Evolutionary conservation across 345 rosid genomes (phyloP).

Genomic region (Salix koriyanagi): DNA sequence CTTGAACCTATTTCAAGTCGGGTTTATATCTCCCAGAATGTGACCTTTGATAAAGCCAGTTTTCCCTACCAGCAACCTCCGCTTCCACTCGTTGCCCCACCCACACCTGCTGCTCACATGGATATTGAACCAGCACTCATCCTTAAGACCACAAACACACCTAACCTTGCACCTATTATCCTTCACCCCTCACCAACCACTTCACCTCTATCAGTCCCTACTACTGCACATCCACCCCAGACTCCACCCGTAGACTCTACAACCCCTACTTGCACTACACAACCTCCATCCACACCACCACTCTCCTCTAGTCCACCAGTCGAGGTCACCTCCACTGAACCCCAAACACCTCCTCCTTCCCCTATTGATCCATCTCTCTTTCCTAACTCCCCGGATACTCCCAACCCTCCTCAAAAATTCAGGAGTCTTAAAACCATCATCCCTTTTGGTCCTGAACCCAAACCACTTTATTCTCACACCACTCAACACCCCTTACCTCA

Average conservation of each 20-base stretch:
- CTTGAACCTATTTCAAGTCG: not conserved
- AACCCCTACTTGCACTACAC: too few relatives aligned
- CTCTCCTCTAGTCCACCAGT: fast-evolving
- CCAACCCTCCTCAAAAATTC: not conserved
- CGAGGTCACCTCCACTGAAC: not conserved
- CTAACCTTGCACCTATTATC: not conserved
- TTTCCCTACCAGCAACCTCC: not conserved
- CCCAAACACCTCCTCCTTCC: not conserved
- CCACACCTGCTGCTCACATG: not conserved
- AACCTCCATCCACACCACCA: not conserved
- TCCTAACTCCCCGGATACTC: not conserved
- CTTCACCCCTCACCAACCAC: fast-evolving
- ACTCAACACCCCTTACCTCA: not conserved
- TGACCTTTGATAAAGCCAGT: too few relatives aligned
- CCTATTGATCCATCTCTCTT: not conserved
- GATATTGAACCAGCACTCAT: not conserved
- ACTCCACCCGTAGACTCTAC: fast-evolving
- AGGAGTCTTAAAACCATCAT: not conserved
- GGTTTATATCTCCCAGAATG: not conserved
- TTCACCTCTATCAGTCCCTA: too few relatives aligned
- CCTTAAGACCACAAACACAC: not conserved
- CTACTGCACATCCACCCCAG: not conserved
- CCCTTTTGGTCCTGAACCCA: not conserved
- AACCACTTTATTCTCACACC: not conserved
- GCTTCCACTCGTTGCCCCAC: fast-evolving